A percentile compares a stretch with the other conserved stretches of the same genome.
These are phyloP conservation scores for Fusarium anguioides DNA, from an alignment of 2,329 filamentous ascomycete genomes.

Conservation along the genomic window DNA sequence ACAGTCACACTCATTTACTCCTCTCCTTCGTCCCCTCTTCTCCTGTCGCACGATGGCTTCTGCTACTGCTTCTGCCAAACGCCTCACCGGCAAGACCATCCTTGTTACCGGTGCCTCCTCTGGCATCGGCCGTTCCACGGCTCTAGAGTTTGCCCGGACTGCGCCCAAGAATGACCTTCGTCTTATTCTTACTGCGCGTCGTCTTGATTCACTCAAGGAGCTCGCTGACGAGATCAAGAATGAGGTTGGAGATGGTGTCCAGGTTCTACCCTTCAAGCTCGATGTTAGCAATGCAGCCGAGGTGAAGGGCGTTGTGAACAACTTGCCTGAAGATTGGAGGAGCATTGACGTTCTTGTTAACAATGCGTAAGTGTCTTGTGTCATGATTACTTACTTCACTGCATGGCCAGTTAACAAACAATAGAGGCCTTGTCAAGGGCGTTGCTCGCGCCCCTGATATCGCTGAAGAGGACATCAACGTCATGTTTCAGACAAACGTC, in stretches of 20 bases:
- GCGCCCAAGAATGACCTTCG: constrained; percentile 80
- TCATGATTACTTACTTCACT: neutral
- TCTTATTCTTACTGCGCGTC: constrained; percentile 88
- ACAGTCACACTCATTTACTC: neutral
- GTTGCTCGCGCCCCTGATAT: constrained; percentile 89
- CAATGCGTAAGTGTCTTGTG: constrained; percentile 77
- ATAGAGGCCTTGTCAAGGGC: constrained; percentile 87
- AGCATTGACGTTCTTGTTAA: constrained; percentile 92
- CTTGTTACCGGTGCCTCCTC: constrained; percentile 92
- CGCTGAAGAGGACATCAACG: constrained; percentile 79
- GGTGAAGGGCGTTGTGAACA: constrained; percentile 76
- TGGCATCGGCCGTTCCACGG: constrained; percentile 85
- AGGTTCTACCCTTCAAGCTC: constrained; percentile 84
- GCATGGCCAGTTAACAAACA: constrained; percentile 13
- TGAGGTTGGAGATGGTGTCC: constrained; percentile 82
- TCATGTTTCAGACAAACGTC: constrained; percentile 95
- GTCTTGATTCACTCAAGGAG: constrained; percentile 80
- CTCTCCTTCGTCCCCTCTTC: constrained; percentile 16
- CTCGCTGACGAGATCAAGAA: constrained; percentile 79
- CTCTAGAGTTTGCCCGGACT: constrained; percentile 93
- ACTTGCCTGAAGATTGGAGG: constrained; percentile 82
- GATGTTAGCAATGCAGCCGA: constrained; percentile 86
- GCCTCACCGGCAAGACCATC: constrained; percentile 92
- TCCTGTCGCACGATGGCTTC: constrained; percentile 57
- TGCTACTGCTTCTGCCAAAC: constrained; percentile 79